Evolutionary conservation across 768 basidiomycete genomes (phyloP), one percentile per base, ranked within the genome.

Genomic region (Rubroboletus satanas): DNA sequence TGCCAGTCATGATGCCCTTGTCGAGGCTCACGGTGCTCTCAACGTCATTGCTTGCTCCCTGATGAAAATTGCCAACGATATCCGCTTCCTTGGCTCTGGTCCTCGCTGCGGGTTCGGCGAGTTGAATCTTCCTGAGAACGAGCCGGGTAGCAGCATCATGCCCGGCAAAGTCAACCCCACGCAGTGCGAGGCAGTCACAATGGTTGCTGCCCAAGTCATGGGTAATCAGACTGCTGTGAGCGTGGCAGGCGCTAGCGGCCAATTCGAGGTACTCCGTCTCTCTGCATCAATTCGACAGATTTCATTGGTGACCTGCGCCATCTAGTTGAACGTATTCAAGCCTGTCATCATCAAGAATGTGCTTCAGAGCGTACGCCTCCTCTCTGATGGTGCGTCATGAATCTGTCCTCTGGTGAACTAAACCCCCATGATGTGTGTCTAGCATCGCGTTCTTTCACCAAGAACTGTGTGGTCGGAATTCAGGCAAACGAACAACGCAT

Each of bases 31-130:
- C 55, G 97, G 97, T 52, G 96, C 95, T 15, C 82, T 99, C 61
- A 98, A 98, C 73, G 90, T 91, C 42, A 73, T 99, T 52, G 97
- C 97, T n/a, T 91, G 89, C 69, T 97, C 93, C 9, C 75, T 98
- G 62, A 97, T 98, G 93, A 99, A 99, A 81, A 98, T 99, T 66
- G 96, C 96, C 46, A 98, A 99, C 70, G 97, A 99, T 67, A 96
- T 99, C 69, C 88, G 97, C 49, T 98, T 89, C 81, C 88, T 99
- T 62, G 96, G 87, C 26, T 98, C 96, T 46, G 97, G 97, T 53
- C 97, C 97, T 55, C 89, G 97, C 42, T 99, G 97, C 66, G 97
- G 97, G 52, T 81, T 99, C 44, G 97, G 97, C 23, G 97, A 99
- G 74, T 77, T 99, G 38, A 85, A 82, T 63, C 75, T 98, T 48